Conservation (phyloP, 495 filamentous ascomycete species). For the Tuber aestivum region DNA sequence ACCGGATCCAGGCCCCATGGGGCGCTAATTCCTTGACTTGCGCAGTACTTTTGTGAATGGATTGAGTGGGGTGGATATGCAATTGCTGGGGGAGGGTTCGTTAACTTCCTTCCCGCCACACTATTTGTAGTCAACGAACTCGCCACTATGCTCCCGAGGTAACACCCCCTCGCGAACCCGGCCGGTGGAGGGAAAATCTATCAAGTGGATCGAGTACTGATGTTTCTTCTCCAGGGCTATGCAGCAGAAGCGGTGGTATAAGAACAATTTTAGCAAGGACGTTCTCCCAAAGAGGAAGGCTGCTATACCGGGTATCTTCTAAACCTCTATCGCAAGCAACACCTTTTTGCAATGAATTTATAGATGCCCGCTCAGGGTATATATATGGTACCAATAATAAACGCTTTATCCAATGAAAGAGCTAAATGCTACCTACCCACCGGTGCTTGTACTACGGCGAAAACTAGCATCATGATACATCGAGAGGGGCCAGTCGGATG, state of each 20-base stretch:
- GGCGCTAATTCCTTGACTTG: slow-evolving; percentile 4
- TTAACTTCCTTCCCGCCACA: slow-evolving; percentile 63
- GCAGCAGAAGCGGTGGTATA: slow-evolving; percentile 79
- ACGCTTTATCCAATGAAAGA: not conserved
- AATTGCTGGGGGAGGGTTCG: slow-evolving; percentile 55
- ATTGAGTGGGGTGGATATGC: slow-evolving; percentile 89
- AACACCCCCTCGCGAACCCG: not conserved
- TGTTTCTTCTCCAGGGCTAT: slow-evolving; percentile 54
- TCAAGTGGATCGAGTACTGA: not conserved
- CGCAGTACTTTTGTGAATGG: slow-evolving; percentile 82
- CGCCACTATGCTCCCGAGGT: slow-evolving; percentile 72
- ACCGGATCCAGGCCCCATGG: not conserved
- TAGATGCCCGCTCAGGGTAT: not conserved
- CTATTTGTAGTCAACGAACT: slow-evolving; percentile 82
- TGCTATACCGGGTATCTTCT: slow-evolving; percentile 72
- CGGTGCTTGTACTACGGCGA: not conserved
- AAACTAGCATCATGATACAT: not conserved
- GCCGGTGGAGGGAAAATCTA: not conserved
- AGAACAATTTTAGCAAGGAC: slow-evolving; percentile 74
- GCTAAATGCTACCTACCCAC: not conserved
- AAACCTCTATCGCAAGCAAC: slow-evolving; percentile 10
- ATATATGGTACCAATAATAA: not conserved
- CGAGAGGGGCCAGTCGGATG: not conserved
- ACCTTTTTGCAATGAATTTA: not conserved
- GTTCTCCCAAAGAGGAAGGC: slow-evolving; percentile 69